Conservation (phyloP, 2,329 filamentous ascomycete genomes). For the Phoma sp. region DNA sequence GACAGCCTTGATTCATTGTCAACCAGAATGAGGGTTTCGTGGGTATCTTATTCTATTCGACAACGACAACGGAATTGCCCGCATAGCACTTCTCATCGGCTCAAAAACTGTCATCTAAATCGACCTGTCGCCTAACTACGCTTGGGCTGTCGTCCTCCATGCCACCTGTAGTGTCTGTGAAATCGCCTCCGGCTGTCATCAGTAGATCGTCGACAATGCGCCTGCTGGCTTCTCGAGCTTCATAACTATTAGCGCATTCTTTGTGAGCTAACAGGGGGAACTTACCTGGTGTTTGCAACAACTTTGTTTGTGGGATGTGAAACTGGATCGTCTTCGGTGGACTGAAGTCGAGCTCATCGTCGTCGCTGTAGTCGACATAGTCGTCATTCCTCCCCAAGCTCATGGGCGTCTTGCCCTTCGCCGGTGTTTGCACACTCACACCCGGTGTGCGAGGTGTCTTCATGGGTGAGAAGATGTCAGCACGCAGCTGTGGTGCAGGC, state of each 20-base stretch:
- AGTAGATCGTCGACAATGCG: conserved; percentile 82
- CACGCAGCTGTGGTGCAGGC: conserved; percentile 79
- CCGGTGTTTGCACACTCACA: conserved; percentile 80
- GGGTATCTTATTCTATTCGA: conserved; percentile 16
- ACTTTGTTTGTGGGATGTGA: conserved; percentile 74
- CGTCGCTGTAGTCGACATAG: conserved; percentile 78
- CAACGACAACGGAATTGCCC: background rate
- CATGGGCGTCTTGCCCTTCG: conserved; percentile 47
- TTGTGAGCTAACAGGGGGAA: background rate
- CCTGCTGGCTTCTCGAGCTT: conserved; percentile 79
- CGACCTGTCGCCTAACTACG: conserved; percentile 52
- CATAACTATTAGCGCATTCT: conserved; percentile 12
- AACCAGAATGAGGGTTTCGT: background rate
- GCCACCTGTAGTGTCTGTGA: conserved; percentile 53
- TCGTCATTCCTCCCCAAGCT: conserved; percentile 55
- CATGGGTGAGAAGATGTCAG: conserved; percentile 82
- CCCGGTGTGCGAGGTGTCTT: conserved; percentile 74
- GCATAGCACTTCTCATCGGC: background rate
- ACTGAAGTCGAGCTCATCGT: conserved; percentile 67
- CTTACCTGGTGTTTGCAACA: conserved; percentile 80
- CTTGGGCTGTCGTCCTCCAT: conserved; percentile 57
- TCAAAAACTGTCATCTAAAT: conserved; percentile 57
- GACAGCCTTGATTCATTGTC: no score
- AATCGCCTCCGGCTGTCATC: conserved; percentile 71
- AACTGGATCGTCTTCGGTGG: conserved; percentile 95